These are phyloP conservation scores for Nidularia sp. DNA, from an alignment of 768 basidiomycete species.

Conservation along the genomic window DNA sequence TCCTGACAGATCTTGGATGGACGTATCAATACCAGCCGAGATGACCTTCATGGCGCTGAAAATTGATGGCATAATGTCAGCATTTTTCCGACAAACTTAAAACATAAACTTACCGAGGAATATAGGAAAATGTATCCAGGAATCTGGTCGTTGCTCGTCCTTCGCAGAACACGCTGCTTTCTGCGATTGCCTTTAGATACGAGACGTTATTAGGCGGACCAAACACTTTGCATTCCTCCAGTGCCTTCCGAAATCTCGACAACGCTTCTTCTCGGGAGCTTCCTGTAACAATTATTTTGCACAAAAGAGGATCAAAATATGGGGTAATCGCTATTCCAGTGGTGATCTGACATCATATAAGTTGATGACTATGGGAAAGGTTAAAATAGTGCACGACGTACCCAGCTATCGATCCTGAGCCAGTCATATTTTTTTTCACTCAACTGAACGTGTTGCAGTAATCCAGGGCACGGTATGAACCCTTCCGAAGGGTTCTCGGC, in stretches of 20 bases:
- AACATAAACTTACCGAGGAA: conserved; percentile 28
- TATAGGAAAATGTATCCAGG: conserved; percentile 37
- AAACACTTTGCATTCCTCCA: conserved; percentile 36
- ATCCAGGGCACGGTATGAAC: conserved; percentile 57
- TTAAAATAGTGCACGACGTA: conserved; percentile 13
- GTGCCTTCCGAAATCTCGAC: conserved; percentile 29
- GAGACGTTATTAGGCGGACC: conserved; percentile 62
- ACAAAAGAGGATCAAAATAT: conserved; percentile 55
- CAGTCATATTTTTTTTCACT: conserved; percentile 29
- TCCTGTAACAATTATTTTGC: conserved; percentile 56
- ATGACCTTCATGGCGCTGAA: conserved; percentile 49
- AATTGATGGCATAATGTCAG: not conserved
- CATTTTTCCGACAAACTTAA: too few relatives aligned
- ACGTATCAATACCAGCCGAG: conserved; percentile 50
- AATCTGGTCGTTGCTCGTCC: conserved; percentile 48
- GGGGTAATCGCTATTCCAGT: conserved; percentile 48
- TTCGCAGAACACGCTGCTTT: conserved; percentile 27
- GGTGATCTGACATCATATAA: conserved; percentile 27
- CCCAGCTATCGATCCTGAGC: conserved; percentile 63
- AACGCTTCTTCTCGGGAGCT: conserved; percentile 41
- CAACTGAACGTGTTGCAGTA: conserved; percentile 53
- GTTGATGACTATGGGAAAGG: not conserved
- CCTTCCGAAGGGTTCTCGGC: conserved; percentile 56
- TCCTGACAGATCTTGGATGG: conserved; percentile 56
- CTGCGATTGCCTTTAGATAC: conserved; percentile 43